Percentiles rank a stretch among this genome's conserved stretches.
Conservation (phyloP, 768 basidiomycete species). For the Clitopilus hobsonii region DNA sequence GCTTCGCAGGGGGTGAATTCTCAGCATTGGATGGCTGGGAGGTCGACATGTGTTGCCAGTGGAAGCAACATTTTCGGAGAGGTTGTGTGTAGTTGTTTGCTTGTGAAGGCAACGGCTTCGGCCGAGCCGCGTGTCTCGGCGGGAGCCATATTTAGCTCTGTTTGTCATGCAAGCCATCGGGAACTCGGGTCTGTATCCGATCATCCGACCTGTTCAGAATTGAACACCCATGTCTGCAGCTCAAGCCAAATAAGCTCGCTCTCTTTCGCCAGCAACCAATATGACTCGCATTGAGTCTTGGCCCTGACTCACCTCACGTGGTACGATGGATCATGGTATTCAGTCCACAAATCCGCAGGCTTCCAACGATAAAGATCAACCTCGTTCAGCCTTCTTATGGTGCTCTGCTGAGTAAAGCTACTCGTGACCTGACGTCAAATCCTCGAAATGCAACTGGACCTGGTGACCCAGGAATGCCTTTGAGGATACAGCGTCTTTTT, state of each 20-base stretch:
- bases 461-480: not conserved
- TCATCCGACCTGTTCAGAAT: no score
- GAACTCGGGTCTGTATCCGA: no score
- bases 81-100: not conserved
- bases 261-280: not conserved
- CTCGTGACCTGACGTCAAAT: not conserved
- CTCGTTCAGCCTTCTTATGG: not conserved
- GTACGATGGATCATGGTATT: not conserved
- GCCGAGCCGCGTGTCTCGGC: no score
- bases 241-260: no score
- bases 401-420: not conserved
- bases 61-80: not conserved
- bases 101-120: not conserved
- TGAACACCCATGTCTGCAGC: no score
- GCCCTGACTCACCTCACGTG: not conserved
- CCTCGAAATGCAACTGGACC: not conserved
- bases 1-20: not conserved
- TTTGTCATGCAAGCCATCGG: no score
- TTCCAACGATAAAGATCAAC: not conserved
- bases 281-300: not conserved
- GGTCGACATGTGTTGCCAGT: not conserved
- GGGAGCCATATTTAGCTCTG: no score
- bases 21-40: not conserved
- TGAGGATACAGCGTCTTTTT: not conserved
- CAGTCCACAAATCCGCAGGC: not conserved